A percentile compares a stretch with the other conserved stretches of the same genome.
Evolutionary conservation across 2,329 filamentous ascomycete genomes (phyloP).

Genomic region (Lachnellula hyalina): DNA sequence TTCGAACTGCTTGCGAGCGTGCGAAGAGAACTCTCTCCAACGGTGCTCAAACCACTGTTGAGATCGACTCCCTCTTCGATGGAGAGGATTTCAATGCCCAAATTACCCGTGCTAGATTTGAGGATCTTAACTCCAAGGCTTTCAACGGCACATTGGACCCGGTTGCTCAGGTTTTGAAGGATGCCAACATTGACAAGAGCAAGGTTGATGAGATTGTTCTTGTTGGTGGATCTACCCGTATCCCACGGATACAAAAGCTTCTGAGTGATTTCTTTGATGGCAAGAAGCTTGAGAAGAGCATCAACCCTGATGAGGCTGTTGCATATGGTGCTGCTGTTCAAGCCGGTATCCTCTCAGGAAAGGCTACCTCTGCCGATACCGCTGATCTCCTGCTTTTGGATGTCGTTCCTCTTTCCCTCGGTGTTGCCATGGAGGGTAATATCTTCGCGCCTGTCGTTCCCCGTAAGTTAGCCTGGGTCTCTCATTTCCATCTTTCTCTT

Average conservation of each 20-base stretch:
- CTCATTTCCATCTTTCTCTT: too few species aligned
- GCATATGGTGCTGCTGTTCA: constrained; percentile 98
- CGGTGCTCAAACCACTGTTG: constrained; percentile 93
- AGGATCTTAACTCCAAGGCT: constrained; percentile 94
- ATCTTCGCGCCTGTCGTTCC: constrained; percentile 94
- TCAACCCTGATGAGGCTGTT: constrained; percentile 99
- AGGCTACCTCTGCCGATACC: constrained; percentile 93
- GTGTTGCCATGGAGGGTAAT: constrained; percentile 99
- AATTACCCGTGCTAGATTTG: constrained; percentile 98
- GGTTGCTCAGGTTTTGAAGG: constrained; percentile 94
- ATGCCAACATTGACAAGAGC: constrained; percentile 80
- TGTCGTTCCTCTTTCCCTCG: constrained; percentile 91
- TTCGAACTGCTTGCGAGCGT: constrained; percentile 97
- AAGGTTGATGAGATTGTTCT: constrained; percentile 97
- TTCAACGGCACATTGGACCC: constrained; percentile 92
- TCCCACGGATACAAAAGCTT: constrained; percentile 97
- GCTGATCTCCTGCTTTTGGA: constrained; percentile 92
- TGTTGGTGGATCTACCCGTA: constrained; percentile 98
- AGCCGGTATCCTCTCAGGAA: constrained; percentile 96
- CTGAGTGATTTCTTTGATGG: constrained; percentile 98
- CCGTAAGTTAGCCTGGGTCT: constrained; percentile 35
- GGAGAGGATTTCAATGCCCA: constrained; percentile 96
- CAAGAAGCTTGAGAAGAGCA: constrained; percentile 99
- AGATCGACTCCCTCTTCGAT: constrained; percentile 98
- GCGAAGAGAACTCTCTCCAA: constrained; percentile 98